phyloP scores from a whole-genome alignment of 2,329 filamentous ascomycete genomes.

The Colletotrichum incanum region DNA sequence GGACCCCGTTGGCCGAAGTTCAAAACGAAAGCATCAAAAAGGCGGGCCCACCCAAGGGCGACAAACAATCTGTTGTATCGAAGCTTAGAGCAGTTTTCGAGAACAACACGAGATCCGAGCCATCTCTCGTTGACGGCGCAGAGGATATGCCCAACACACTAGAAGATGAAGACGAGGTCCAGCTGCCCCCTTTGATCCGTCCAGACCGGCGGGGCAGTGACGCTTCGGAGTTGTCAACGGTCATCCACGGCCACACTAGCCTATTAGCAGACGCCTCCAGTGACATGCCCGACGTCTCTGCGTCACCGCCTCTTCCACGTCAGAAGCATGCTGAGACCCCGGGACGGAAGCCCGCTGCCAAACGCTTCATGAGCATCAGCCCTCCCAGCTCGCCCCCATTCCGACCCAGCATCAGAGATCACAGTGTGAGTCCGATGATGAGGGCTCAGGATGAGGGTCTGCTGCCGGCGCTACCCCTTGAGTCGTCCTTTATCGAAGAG shows the following conservation, averaged over 20 bases:
- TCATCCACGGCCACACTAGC: constrained; percentile 56
- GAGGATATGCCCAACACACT: constrained; percentile 16
- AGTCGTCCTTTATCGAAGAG: constrained; percentile 63
- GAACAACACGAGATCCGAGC: not conserved
- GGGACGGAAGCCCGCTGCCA: constrained; percentile 15
- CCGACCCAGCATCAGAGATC: constrained; percentile 24
- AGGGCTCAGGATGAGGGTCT: constrained; percentile 39
- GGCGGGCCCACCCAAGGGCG: not conserved
- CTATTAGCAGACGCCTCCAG: constrained; percentile 60
- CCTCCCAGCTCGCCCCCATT: constrained; percentile 66
- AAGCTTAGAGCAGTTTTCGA: constrained; percentile 11
- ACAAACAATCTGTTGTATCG: constrained; percentile 19
- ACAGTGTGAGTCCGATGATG: constrained; percentile 36
- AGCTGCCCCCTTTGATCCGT: constrained; percentile 55
- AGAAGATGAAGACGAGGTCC: constrained; percentile 48
- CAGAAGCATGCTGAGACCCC: constrained; percentile 43
- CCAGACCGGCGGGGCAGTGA: constrained; percentile 51
- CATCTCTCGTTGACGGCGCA: constrained; percentile 3
- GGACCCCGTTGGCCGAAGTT: constrained; percentile 31
- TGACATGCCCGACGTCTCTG: constrained; percentile 60
- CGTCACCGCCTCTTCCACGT: constrained; percentile 60
- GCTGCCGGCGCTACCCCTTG: constrained; percentile 58
- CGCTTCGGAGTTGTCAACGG: constrained; percentile 56
- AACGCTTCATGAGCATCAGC: constrained; percentile 57
- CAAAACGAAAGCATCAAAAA: constrained; percentile 32